Base-by-base conservation (phyloP, 1,284 basidiomycete genomes). In the Fomitopsis palustris region DNA sequence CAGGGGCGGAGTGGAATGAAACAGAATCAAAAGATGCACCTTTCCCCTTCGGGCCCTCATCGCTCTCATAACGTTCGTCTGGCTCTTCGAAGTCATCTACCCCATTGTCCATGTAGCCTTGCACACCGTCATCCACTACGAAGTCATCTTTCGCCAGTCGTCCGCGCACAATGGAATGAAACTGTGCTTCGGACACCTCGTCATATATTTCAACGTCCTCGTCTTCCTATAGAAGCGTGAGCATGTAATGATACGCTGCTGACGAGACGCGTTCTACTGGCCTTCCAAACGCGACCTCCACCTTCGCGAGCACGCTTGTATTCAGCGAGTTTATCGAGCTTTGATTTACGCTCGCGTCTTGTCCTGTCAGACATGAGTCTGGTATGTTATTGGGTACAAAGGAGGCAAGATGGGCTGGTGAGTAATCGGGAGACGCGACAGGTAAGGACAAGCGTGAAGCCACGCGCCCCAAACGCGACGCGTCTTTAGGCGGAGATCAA, bases 91-190 rank as follows among this genome's bases (percentile, higher is more conserved):
- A 98, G 68, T 96, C 95, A 64, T 98, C 96, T 83, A 93, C 88
- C 4, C 97, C 97, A 68, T 97, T 93, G 75, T 99, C 97, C 69
- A 92, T 88, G 71, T 99, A 99, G 12, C 94, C 97, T 21, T 82
- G 85, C 0, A 91, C 84, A 55, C 96, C 95, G 76, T 99, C 97
- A 69, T 99, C 96, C 51, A 92, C 88, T 27, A 97, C 93, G 64
- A 99, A 99, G 74, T 99, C 96, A 68, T 98, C 95, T 66, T 83
- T 80, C 64, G 92, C 90, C n/a, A 97, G 80, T 19, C 97, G 82
- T 1, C 88, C 87, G 57, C 86, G 86, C 4, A 98, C 95, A 61
- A 98, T 91, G 17, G 82, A 81, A 66, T 84, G 87, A 75, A 98
- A 99, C 66, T 96, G 89, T 31, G 94, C 92, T 63, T 98, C 96